Evolutionary conservation across 768 basidiomycete species (phyloP), one percentile per base, ranked within the genome.

Genomic region (Cyclocybe cylindracea): DNA sequence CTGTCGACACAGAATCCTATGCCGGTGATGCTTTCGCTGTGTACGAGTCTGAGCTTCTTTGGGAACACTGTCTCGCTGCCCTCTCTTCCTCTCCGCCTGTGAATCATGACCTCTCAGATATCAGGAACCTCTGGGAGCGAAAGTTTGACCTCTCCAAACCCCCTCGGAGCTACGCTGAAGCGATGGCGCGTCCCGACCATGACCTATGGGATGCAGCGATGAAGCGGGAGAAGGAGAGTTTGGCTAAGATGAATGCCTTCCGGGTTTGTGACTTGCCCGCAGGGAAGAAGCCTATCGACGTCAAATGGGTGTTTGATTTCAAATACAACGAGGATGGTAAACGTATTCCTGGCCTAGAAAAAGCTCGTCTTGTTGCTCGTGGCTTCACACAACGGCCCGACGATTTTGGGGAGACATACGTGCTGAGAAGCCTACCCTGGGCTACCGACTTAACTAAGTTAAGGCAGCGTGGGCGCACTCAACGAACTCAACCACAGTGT

Each of bases 291-390:
- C 53, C 68, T 0, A 67, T 78, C 10, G 63, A 62, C 0, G 54
- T 62, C 9, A 48, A 51, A 5, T 76, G 74, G 74, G 71, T 72
- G 1, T 74, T 64, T 51, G 61, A 57, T 1, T 56, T 66, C 45
- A 82, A 82, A 60, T 57, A 53, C 32, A 62, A 78, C 52, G 48
- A 63, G 1, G 52, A 71, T 33, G 77, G 75, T 5, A 55, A 56
- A 0, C 67, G 76, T n/a, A 55, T 58, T 67, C 66, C 3, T 54
- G 3, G 63, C 57, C n/a, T n/a, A n/a, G n/a, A n/a, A n/a, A n/a
- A n/a, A n/a, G n/a, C n/a, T n/a, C n/a, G n/a, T n/a, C n/a, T n/a
- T n/a, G n/a, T n/a, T n/a, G n/a, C n/a, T n/a, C n/a, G n/a, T n/a
- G n/a, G n/a, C n/a, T n/a, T n/a, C 39, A 53, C 44, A 5, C 70